Conservation (phyloP, 1,139 yeast species). For the Lodderomyces parapsilosis region DNA sequence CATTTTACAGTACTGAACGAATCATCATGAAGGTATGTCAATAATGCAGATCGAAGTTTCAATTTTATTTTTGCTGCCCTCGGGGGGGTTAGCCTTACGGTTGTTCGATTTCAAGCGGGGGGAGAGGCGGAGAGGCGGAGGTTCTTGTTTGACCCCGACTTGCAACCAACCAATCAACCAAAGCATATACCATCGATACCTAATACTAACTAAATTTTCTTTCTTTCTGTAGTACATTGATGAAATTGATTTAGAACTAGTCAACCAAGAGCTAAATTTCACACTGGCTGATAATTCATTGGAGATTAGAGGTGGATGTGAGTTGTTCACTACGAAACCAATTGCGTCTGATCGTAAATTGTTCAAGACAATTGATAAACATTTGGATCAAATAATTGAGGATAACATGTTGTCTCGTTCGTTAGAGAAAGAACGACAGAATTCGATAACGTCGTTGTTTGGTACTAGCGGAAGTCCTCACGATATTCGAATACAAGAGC, state of each 20-base stretch:
- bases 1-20: background rate
- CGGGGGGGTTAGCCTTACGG: background rate
- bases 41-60: too few species aligned
- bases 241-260: conserved; percentile 84
- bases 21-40: background rate
- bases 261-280: conserved; percentile 83
- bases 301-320: conserved; percentile 80
- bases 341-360: conserved; percentile 87
- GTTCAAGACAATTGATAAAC: conserved; percentile 83
- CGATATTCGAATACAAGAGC: conserved; percentile 4
- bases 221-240: conserved; percentile 70
- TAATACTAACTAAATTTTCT: conserved; percentile 8
- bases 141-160: too few species aligned
- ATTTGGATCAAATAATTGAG: conserved; percentile 63
- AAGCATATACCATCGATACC: too few species aligned
- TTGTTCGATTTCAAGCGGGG: too few species aligned
- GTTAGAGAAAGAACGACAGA: conserved; percentile 40
- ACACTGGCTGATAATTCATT: conserved; percentile 85
- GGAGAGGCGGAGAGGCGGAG: too few species aligned
- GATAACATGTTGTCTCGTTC: conserved; percentile 50
- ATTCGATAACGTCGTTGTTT: conserved; percentile 34
- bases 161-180: too few species aligned
- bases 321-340: conserved; percentile 90
- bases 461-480: conserved; percentile 40
- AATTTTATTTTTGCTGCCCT: background rate